Conservation (phyloP, 768 basidiomycete genomes). For the Tricholoma saponaceum region DNA sequence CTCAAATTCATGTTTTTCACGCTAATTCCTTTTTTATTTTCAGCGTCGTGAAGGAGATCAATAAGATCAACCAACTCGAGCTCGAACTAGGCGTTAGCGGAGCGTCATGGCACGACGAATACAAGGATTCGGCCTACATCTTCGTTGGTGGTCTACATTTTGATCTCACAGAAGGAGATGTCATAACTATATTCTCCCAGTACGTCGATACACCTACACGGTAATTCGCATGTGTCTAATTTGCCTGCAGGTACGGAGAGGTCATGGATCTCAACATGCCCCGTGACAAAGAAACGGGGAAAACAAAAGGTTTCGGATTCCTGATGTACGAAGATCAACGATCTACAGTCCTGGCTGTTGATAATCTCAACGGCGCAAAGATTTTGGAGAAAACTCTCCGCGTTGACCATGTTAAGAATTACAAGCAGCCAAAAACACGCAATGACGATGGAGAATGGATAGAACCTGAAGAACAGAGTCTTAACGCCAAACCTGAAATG, state of each 20-base stretch:
- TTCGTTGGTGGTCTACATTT: slow-evolving; percentile 86
- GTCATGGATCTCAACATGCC: slow-evolving; percentile 94
- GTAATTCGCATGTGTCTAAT: slow-evolving; percentile 1
- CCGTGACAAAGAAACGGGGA: slow-evolving; percentile 89
- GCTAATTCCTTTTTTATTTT: slow-evolving; percentile 8
- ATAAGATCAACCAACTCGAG: slow-evolving; percentile 88
- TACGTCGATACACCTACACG: slow-evolving; percentile 23
- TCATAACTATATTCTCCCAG: slow-evolving; percentile 98
- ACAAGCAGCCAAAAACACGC: slow-evolving; percentile 81
- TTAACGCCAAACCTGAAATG: slow-evolving; percentile 82
- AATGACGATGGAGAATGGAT: slow-evolving; percentile 81
- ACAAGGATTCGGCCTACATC: slow-evolving; percentile 96
- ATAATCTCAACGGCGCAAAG: slow-evolving; percentile 95
- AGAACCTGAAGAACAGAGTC: slow-evolving; percentile 79
- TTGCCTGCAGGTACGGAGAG: slow-evolving; percentile 81
- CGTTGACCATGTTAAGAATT: slow-evolving; percentile 90
- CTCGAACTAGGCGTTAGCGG: slow-evolving; percentile 70
- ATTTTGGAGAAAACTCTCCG: slow-evolving; percentile 84
- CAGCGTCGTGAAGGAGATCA: slow-evolving; percentile 92
- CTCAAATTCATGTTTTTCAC: not conserved
- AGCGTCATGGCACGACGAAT: slow-evolving; percentile 94
- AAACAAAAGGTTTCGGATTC: slow-evolving; percentile 89
- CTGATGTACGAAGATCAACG: slow-evolving; percentile 99
- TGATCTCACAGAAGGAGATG: slow-evolving; percentile 95
- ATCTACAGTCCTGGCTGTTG: slow-evolving; percentile 93